A percentile compares a stretch with the other conserved stretches of the same genome.
Evolutionary conservation across 139 green algal species (phyloP).

Genomic region (Chlamydomonas applanata): DNA sequence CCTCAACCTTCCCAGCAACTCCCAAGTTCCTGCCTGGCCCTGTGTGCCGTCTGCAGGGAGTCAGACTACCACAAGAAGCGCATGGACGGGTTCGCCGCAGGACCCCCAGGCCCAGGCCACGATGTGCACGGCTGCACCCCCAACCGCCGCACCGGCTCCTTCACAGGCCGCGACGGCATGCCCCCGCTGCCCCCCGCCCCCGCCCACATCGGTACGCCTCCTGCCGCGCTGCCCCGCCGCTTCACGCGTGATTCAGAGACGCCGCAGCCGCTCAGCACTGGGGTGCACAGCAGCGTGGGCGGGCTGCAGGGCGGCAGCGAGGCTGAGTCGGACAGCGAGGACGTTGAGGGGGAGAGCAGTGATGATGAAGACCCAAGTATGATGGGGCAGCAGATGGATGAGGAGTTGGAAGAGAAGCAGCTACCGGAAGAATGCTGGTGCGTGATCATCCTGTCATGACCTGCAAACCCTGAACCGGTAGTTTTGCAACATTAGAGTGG

Average conservation of each 20-base stretch:
- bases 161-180: conserved; percentile 21
- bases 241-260: too few species aligned
- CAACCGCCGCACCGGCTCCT: neutral
- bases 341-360: neutral
- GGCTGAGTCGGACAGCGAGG: neutral
- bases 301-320: too few species aligned
- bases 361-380: neutral
- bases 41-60: conserved; percentile 11
- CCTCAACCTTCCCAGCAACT: too few species aligned
- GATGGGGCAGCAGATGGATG: conserved; percentile 10
- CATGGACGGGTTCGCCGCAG: conserved; percentile 4
- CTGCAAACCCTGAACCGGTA: too few species aligned
- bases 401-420: conserved; percentile 24
- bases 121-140: neutral
- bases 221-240: neutral
- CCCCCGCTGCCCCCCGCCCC: neutral
- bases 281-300: neutral
- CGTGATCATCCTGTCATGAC: too few species aligned
- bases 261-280: neutral
- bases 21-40: neutral
- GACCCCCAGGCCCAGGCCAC: too few species aligned
- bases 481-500: too few species aligned
- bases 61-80: conserved; percentile 25
- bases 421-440: conserved; percentile 44
- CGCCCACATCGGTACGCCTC: neutral